A percentile compares a stretch with the other conserved stretches of the same genome.
Conservation (phyloP, 306 rosid genomes). For the Quercus berberidifolia region DNA sequence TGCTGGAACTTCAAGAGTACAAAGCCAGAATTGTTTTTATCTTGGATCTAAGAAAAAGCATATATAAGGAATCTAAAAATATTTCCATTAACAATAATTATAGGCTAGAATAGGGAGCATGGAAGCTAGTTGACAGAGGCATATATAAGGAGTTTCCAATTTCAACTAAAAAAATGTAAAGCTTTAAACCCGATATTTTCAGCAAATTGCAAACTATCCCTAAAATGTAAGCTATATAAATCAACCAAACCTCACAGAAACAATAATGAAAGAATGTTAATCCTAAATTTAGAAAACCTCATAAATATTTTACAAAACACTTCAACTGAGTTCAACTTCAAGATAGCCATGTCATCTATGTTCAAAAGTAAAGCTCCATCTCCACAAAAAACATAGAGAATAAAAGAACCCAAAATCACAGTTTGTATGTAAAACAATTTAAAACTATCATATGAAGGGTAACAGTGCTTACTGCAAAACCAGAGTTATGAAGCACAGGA, state of each 20-base stretch:
- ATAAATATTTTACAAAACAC: background rate
- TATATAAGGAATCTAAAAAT: background rate
- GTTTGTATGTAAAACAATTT: conserved; percentile 11
- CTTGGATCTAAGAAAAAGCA: background rate
- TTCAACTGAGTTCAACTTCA: background rate
- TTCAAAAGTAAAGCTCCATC: background rate
- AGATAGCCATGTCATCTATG: background rate
- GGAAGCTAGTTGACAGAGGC: background rate
- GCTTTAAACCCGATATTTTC: background rate
- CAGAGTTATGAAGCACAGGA: conserved; percentile 96
- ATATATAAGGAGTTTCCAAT: background rate
- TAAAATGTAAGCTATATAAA: background rate
- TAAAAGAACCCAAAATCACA: background rate
- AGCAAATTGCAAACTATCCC: too few relatives aligned
- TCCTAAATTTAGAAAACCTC: background rate
- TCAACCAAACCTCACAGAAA: background rate
- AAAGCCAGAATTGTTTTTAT: background rate
- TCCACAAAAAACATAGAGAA: background rate
- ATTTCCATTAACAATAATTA: background rate
- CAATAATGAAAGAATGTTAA: background rate
- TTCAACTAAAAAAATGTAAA: background rate
- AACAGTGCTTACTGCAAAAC: conserved; percentile 82
- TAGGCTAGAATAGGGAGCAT: background rate
- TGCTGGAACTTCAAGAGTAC: background rate
- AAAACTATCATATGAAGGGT: conserved; percentile 16